Evolutionary conservation across 2,329 filamentous ascomycete species (phyloP), one percentile per base, ranked within the genome.

Genomic region (Talaromyces amestolkiae): DNA sequence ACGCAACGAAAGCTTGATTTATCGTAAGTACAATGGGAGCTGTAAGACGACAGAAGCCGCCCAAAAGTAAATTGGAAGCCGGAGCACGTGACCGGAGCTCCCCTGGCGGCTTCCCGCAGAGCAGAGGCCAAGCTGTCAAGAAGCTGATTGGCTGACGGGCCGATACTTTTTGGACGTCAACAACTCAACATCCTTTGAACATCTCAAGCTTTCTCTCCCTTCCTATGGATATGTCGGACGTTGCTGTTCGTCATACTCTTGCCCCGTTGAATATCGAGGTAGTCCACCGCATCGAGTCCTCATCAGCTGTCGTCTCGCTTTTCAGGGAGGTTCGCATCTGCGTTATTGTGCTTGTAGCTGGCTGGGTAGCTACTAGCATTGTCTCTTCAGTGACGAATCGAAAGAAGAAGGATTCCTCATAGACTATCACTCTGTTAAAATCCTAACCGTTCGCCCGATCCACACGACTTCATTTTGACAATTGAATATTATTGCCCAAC

Each of bases 231-330:
- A 61, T 66, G 59, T 62, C 79, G 65, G 76, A 77, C 72, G 72
- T 77, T 66, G 79, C 77, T 65, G 76, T 84, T 61, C 79, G 78
- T 70, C 82, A 84, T 72, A 76, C 79, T 67, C 73, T 82, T 67
- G 74, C 76, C 67, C 77, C 80, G 59, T 75, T 75, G 58, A 76
- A 72, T 68, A 69, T 82, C 65, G 75, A 80, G 63, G 80, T 86
- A 68, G 77, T 80, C 68, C 84, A 86, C 69, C 80, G 80, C 35
- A 70, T 87, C 66, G 80, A 85, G 68, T 73, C 86, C 67, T 82
- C 82, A 56, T 77, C 82, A 22, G 82, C 82, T 19, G 77, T 81
- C 60, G 76, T 82, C 51, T 77, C 78, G 63, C 73, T 86, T 67
- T 80, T 81, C 41, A 81, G 80, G 69, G 84, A 86, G 71, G 73